phyloP scores from a whole-genome alignment of 140 eudicot genomes.

The Ambrosia hybrid region DNA sequence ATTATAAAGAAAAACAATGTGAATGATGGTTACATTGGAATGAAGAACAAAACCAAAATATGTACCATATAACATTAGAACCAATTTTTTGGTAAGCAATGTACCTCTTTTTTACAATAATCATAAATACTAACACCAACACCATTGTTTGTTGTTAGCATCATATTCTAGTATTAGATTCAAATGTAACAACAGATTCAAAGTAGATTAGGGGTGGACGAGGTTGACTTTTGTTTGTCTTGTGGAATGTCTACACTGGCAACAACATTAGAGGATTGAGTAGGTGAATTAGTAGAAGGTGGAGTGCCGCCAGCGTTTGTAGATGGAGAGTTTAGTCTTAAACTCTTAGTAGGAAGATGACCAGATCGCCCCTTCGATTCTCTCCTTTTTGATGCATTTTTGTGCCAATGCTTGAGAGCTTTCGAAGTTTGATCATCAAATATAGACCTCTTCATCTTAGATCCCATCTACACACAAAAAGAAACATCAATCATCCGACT shows the following conservation, averaged over 20 bases:
- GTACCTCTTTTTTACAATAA: conserved; percentile 29
- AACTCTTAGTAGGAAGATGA: conserved; percentile 24
- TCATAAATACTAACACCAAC: conserved; percentile 26
- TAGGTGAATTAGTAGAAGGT: conserved; percentile 15
- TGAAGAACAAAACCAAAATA: conserved; percentile 16
- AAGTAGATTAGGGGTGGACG: conserved; percentile 19
- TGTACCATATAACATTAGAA: conserved; percentile 20
- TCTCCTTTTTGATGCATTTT: conserved; percentile 57
- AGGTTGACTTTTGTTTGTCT: conserved; percentile 21
- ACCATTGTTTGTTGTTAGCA: conserved; percentile 35
- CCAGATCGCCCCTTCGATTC: conserved; percentile 41
- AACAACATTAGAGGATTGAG: conserved; percentile 30
- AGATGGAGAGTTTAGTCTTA: conserved; percentile 40
- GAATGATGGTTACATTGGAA: not conserved
- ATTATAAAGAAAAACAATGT: conserved; percentile 8
- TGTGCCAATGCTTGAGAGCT: conserved; percentile 78
- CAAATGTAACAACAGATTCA: conserved; percentile 25
- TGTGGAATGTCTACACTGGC: conserved; percentile 60
- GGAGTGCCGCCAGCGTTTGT: conserved; percentile 28
- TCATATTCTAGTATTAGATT: conserved; percentile 30
- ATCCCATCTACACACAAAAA: conserved; percentile 67
- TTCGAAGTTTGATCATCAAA: conserved; percentile 89
- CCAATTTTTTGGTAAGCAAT: conserved; percentile 5
- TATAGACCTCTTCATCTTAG: conserved; percentile 79
- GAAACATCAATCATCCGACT: not conserved